A percentile compares a stretch with the other conserved stretches of the same genome.
These are phyloP conservation scores for Fremontodendron californicum DNA, from an alignment of 345 rosid genomes.

Conservation along the genomic window DNA sequence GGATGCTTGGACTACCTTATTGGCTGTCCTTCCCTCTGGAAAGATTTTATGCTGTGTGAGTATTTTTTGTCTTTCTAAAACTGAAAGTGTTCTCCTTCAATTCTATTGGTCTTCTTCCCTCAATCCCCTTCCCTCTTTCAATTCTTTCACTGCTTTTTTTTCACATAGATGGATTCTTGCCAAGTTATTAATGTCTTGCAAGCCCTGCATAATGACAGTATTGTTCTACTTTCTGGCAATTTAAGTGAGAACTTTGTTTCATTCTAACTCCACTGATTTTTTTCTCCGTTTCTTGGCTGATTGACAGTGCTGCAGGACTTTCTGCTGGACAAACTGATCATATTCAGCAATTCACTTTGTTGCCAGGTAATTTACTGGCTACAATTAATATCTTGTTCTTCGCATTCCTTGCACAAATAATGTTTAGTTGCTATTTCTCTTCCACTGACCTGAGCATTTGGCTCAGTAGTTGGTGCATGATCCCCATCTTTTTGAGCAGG, in stretches of 20 bases:
- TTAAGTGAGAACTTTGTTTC: neutral
- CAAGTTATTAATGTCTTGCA: neutral
- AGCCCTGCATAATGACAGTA: neutral
- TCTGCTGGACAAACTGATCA: slow-evolving; percentile 44
- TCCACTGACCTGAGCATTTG: neutral
- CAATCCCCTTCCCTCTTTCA: neutral
- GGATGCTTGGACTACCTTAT: slow-evolving; percentile 82
- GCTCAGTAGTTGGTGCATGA: neutral
- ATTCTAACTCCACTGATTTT: neutral
- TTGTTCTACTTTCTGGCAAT: neutral
- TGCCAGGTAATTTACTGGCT: slow-evolving; percentile 61
- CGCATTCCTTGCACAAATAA: neutral
- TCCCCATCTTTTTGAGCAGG: neutral
- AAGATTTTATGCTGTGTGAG: slow-evolving; percentile 69
- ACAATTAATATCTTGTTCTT: neutral
- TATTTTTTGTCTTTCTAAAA: slow-evolving; percentile 9
- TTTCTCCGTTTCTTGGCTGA: slow-evolving; percentile 11
- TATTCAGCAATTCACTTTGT: slow-evolving; percentile 46
- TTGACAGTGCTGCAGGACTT: slow-evolving; percentile 52
- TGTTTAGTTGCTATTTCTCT: slow-evolving; percentile 11
- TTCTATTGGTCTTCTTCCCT: neutral
- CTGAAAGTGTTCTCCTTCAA: neutral
- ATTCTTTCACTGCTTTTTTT: neutral
- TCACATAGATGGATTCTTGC: neutral
- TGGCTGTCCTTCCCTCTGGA: slow-evolving; percentile 70